A percentile compares a stretch with the other conserved stretches of the same genome.
Conservation (phyloP, 768 basidiomycete species). For the Suillus paluster region DNA sequence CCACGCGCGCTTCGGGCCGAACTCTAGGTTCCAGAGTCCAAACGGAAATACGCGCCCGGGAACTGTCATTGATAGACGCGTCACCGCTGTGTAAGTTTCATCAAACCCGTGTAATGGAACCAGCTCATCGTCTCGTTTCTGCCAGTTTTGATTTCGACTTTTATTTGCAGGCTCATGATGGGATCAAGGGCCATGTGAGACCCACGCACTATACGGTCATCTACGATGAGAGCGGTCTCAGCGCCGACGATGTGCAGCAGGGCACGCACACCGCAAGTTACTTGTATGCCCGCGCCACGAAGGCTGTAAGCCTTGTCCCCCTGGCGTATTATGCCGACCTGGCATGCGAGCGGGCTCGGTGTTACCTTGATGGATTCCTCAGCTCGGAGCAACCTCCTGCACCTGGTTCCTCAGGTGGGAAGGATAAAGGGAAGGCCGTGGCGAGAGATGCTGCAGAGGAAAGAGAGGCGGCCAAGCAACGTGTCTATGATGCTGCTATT, state of each 20-base stretch:
- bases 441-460: not conserved
- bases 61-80: constrained; percentile 78
- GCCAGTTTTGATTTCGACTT: constrained; percentile 65
- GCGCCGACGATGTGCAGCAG: constrained; percentile 73
- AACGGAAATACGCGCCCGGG: constrained; percentile 83
- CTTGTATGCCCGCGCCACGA: constrained; percentile 81
- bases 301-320: constrained; percentile 80
- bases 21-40: constrained; percentile 50
- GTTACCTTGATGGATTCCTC: constrained; percentile 42
- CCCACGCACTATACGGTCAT: constrained; percentile 81
- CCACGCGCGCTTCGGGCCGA: constrained; percentile 61
- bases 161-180: constrained; percentile 74
- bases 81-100: constrained; percentile 63
- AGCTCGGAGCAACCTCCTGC: not conserved
- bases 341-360: constrained; percentile 79
- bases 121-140: not conserved
- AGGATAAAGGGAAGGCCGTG: not conserved
- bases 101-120: constrained; percentile 13
- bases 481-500: constrained; percentile 24
- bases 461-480: constrained; percentile 14
- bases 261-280: constrained; percentile 73
- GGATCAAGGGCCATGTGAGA: constrained; percentile 70
- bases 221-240: constrained; percentile 73
- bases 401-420: not conserved
- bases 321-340: constrained; percentile 83